phyloP scores from a whole-genome alignment of 2,329 filamentous ascomycete species.

The Claviceps sorghi region DNA sequence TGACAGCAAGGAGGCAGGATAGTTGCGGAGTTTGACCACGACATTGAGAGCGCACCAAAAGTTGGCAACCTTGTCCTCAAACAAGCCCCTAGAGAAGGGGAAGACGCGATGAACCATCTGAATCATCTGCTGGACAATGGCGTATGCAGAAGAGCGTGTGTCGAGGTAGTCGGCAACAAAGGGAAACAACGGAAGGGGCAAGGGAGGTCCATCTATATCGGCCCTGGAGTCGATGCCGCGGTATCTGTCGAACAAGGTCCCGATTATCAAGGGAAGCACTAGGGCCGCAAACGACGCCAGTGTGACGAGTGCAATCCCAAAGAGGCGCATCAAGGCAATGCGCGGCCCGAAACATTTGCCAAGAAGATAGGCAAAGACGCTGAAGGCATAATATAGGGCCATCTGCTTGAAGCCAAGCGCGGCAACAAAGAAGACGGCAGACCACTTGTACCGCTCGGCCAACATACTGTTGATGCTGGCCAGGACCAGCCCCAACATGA shows the following conservation, averaged over 20 bases:
- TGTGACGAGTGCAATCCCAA: constrained; percentile 64
- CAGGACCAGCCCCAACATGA: constrained; percentile 87
- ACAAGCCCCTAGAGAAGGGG: constrained; percentile 86
- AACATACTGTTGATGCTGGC: constrained; percentile 81
- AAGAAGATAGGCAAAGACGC: constrained; percentile 80
- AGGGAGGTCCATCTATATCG: constrained; percentile 42
- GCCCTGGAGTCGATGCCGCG: constrained; percentile 45
- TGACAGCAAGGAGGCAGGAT: constrained; percentile 58
- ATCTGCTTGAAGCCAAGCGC: constrained; percentile 98
- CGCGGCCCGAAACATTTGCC: constrained; percentile 71
- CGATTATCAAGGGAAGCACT: constrained; percentile 59
- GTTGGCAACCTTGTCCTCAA: constrained; percentile 98
- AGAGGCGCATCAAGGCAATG: constrained; percentile 50
- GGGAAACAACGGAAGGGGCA: constrained; percentile 46
- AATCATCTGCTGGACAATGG: constrained; percentile 59
- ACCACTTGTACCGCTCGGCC: constrained; percentile 73
- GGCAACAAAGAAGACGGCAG: constrained; percentile 82
- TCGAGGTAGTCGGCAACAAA: constrained; percentile 45
- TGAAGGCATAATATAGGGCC: constrained; percentile 92
- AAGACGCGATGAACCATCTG: constrained; percentile 90
- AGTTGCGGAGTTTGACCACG: constrained; percentile 69
- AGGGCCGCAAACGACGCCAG: constrained; percentile 58
- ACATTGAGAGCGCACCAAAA: constrained; percentile 93
- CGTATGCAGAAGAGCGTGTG: constrained; percentile 54
- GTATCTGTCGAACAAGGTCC: constrained; percentile 53